These are phyloP conservation scores for Croton setiger DNA, from an alignment of 441 rosid genomes.

Conservation along the genomic window DNA sequence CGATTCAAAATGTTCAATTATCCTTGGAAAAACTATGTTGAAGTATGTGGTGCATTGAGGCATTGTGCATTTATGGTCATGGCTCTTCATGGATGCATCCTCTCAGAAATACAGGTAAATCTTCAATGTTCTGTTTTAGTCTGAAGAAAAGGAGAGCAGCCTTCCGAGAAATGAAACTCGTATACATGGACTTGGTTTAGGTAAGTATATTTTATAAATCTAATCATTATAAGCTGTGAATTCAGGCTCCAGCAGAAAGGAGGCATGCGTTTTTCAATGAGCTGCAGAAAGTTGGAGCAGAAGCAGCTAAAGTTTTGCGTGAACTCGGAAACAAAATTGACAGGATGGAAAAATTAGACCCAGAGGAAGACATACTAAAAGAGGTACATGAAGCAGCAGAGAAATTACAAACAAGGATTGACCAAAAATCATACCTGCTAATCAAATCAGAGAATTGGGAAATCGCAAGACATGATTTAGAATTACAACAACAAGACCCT, in stretches of 20 bases:
- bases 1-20: conserved; percentile 57
- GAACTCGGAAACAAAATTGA: conserved; percentile 53
- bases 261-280: conserved; percentile 43
- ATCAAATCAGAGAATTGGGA: conserved; percentile 59
- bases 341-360: conserved; percentile 55
- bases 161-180: too few relatives aligned
- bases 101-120: conserved; percentile 68
- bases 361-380: conserved; percentile 36
- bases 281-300: conserved; percentile 43
- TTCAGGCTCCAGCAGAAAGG: conserved; percentile 49
- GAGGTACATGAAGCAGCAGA: conserved; percentile 63
- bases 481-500: conserved; percentile 26
- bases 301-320: conserved; percentile 52
- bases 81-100: conserved; percentile 80
- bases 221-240: too few relatives aligned
- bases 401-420: conserved; percentile 52
- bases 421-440: conserved; percentile 50
- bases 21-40: conserved; percentile 58
- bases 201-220: too few relatives aligned
- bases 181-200: too few relatives aligned
- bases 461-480: conserved; percentile 33
- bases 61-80: conserved; percentile 83
- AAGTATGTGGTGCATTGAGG: conserved; percentile 63
- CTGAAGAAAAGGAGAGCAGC: too few relatives aligned
- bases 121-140: neutral